These are phyloP conservation scores for Coelastrella sp. DNA, from an alignment of 139 green algal genomes.

Conservation along the genomic window DNA sequence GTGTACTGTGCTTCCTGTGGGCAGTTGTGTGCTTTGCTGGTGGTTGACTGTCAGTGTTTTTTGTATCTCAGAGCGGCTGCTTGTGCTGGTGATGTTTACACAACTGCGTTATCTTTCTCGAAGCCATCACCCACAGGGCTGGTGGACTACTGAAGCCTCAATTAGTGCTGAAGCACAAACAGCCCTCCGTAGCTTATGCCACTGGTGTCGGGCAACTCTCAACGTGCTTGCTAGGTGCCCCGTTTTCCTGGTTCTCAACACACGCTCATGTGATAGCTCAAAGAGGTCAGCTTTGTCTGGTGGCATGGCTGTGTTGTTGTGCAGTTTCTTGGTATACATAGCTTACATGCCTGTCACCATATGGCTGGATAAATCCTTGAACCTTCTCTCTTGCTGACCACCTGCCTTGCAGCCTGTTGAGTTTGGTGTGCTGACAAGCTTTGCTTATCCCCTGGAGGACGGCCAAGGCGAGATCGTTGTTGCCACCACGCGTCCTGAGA, in stretches of 20 bases:
- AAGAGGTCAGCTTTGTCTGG: too few relatives aligned
- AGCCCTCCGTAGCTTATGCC: background rate
- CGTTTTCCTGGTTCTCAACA: too few relatives aligned
- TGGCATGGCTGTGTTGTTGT: too few relatives aligned
- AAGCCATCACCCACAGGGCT: background rate
- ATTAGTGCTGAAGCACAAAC: background rate
- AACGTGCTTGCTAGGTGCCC: too few relatives aligned
- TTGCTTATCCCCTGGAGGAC: slow-evolving; percentile 95
- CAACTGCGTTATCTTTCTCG: background rate
- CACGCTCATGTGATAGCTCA: too few relatives aligned
- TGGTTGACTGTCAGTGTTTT: too few relatives aligned
- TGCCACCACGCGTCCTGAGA: slow-evolving; percentile 91
- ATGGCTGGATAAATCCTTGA: background rate
- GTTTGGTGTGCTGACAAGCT: slow-evolving; percentile 96
- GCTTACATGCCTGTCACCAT: background rate
- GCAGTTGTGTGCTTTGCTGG: too few relatives aligned
- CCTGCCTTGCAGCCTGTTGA: slow-evolving; percentile 81
- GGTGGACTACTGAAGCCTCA: background rate
- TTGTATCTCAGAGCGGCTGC: too few relatives aligned
- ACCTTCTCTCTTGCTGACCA: background rate
- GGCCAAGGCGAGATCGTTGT: slow-evolving; percentile 86
- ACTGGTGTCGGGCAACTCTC: too few relatives aligned
- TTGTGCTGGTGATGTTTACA: background rate
- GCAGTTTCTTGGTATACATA: too few relatives aligned
- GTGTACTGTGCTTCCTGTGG: background rate